Base-by-base conservation (phyloP, 441 rosid species). In the Pelargonium myrrhifolium region DNA sequence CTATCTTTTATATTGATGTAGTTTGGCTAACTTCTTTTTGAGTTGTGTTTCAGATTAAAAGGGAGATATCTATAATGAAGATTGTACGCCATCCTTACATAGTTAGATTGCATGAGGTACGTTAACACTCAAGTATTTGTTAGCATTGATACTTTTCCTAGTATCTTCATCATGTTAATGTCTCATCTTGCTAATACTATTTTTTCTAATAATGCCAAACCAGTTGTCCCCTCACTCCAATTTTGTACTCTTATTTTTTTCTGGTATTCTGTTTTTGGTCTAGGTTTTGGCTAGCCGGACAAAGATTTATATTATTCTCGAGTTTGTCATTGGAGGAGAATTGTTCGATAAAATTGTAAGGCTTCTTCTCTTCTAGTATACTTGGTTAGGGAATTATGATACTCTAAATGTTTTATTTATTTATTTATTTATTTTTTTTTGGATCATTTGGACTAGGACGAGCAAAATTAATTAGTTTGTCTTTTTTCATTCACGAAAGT, bases 51-150 rank as follows among this genome's bases (percentile, higher is more conserved):
- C 79, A 93, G 99, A 93, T 91, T 58, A 89, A 86, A 75, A 81
- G 96, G 77, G 99, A 93, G 87, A 93, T 91, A 78, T 91, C 96
- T 3, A 85, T 91, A 62, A 93, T 91, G 97, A 93, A 89, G 89
- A 83, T 93, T 76, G 96, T 89, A n/a, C 86, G 96, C 64, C 99
- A 93, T 74, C 97, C 95, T 62, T 72, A 88, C 76, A 85, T 93
- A 43, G 96, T 91, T 35, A 81, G 84, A 74, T 75, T 93, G 75
- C 92, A 87, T 45, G 99, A 91, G 93, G 99, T 89, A 69, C 71
- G 61, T 17, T 61, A 49, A 75, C 64, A 66, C 56, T 20, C 42
- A 28, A 73, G 17, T 68, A 69, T 17, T 69, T 18, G 21, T 26
- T 63, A 31, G 42, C 42, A 43, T 60, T 18, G 12, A 14, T 58